Base-by-base conservation (phyloP, 495 filamentous ascomycete genomes). In the Xylaria flabelliformis region DNA sequence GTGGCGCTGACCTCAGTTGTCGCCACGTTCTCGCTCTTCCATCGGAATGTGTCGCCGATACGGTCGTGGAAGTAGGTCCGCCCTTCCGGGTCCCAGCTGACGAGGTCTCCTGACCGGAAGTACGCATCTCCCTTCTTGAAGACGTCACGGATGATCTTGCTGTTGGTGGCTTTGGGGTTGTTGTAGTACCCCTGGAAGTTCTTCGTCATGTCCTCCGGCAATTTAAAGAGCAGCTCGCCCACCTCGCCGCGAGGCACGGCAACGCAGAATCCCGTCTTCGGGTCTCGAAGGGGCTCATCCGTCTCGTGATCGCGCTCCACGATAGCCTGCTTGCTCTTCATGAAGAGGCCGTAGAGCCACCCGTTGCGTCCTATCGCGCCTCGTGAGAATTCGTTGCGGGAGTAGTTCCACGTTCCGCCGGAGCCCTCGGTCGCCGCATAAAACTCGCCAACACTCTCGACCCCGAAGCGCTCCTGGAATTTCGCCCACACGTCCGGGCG, bases 21-120 rank as follows among this genome's bases (percentile, higher is more conserved):
- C 10, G 90, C 92, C 3, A 97, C 93, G 68, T 98, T 98, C 82
- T 98, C 95, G 56, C 89, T 90, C 84, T 97, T 97, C 95, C 95
- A 98, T 21, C 95, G 89, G 83, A 93, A 98, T 0, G 95, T 98
- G 76, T 98, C 95, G 64, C 95, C 95, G 48, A 98, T 91, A 13
- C 94, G 91, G 79, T 99, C 96, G 55, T 89, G 88, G 80, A 98
- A 98, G 80, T 87, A 97, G 83, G 91, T 91, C 17, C 91, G 85
- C 8, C 93, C 92, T 70, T 97, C 90, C 0, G 67, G 67, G 71
- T 94, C 92, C 81, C 86, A 88, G 46, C 89, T 86, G 24, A 98
- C 80, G 29, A 97, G 86, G 77, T 98, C 95, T 8, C 95, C 95
- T 0, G 92, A 91, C 0, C 95, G 89, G 85, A 95, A 97, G 80